Conservation (phyloP, 768 basidiomycete genomes). For the Amanita thiersii region DNA sequence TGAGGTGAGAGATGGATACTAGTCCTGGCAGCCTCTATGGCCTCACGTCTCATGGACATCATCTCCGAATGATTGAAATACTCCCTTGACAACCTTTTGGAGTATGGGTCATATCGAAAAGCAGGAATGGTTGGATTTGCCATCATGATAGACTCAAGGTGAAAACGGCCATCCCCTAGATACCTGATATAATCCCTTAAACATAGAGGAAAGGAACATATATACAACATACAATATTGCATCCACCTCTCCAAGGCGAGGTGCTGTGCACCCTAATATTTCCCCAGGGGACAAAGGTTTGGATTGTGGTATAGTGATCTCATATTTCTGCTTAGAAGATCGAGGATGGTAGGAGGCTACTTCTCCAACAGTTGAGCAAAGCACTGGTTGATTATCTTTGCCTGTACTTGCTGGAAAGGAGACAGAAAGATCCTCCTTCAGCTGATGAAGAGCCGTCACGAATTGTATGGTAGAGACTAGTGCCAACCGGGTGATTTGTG, state of each 20-base stretch:
- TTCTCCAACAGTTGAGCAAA: too few relatives aligned
- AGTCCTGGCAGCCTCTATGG: conserved; percentile 65
- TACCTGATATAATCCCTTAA: conserved; percentile 46
- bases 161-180: conserved; percentile 96
- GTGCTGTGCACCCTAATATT: conserved; percentile 95
- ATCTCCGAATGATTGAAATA: conserved; percentile 87
- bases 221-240: conserved; percentile 69
- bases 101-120: conserved; percentile 97
- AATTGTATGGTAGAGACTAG: conserved; percentile 98
- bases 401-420: conserved; percentile 17
- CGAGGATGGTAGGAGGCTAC: too few relatives aligned
- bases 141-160: conserved; percentile 98
- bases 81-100: conserved; percentile 93
- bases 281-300: conserved; percentile 96
- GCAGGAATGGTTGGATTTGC: conserved; percentile 94
- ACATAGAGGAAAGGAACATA: background rate
- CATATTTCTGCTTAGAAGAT: too few relatives aligned
- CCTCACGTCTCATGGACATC: conserved; percentile 64
- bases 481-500: conserved; percentile 62
- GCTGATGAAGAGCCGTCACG: conserved; percentile 81
- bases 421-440: conserved; percentile 68
- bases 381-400: background rate
- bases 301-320: conserved; percentile 70
- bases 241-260: conserved; percentile 67
- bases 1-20: conserved; percentile 32